A percentile compares a stretch with the other conserved stretches of the same genome.
phyloP scores from a whole-genome alignment of 345 rosid genomes.

The Eucalyptus shirleyi region DNA sequence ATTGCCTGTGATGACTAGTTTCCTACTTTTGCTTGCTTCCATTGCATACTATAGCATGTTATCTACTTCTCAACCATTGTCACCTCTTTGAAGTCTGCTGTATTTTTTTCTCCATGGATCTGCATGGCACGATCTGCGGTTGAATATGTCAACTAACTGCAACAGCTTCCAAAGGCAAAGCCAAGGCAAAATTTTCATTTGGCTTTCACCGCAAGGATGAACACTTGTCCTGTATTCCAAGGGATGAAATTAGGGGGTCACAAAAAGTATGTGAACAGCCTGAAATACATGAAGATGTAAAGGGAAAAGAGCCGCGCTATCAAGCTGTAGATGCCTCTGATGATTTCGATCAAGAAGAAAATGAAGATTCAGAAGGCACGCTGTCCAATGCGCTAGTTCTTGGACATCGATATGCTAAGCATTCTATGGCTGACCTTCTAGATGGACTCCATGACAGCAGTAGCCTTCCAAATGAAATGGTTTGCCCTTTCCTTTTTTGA shows the following conservation, averaged over 20 bases:
- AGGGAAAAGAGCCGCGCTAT: conserved; percentile 3
- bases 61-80: not conserved
- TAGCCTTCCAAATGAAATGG: conserved; percentile 14
- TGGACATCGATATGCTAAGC: conserved; percentile 2
- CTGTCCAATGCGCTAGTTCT: conserved; percentile 6
- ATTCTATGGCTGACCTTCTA: conserved; percentile 27
- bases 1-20: not conserved
- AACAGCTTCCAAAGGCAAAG: conserved; percentile 34
- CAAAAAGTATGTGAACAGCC: conserved; percentile 15
- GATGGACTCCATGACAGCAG: conserved; percentile 30
- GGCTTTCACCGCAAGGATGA: conserved; percentile 19
- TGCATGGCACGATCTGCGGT: not conserved
- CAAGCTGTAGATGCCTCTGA: conserved; percentile 7
- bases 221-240: not conserved
- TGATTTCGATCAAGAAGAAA: conserved; percentile 10
- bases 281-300: conserved; percentile 11
- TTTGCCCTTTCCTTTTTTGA: conserved; percentile 3
- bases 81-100: not conserved
- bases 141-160: not conserved
- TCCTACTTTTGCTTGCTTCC: not conserved
- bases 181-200: conserved; percentile 45
- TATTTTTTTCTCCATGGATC: not conserved
- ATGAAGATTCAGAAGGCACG: not conserved
- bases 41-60: not conserved
- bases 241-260: not conserved